phyloP scores from a whole-genome alignment of 768 basidiomycete genomes.

The Gymnopilus dilepis region DNA sequence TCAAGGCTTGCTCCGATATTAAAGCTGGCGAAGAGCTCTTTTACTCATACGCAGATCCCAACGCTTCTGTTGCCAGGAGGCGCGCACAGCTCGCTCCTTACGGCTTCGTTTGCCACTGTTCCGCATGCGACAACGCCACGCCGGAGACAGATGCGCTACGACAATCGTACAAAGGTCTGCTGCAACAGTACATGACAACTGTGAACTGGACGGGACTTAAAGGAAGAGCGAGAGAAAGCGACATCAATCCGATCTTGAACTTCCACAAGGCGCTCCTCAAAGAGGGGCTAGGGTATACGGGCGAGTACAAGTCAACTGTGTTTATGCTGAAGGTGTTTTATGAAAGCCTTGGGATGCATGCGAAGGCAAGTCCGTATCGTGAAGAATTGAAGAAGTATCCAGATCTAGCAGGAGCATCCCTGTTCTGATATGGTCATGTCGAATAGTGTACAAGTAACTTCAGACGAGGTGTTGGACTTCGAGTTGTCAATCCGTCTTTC shows the following conservation, averaged over 20 bases:
- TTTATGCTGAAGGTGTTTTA: background rate
- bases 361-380: background rate
- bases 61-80: slow-evolving; percentile 18
- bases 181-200: background rate
- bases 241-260: background rate
- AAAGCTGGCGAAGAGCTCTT: slow-evolving; percentile 37
- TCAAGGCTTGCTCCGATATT: slow-evolving; percentile 33
- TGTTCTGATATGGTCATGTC: too few species aligned
- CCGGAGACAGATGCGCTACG: background rate
- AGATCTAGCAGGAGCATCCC: too few species aligned
- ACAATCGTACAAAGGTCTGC: background rate
- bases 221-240: background rate
- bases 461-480: too few species aligned
- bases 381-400: background rate
- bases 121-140: slow-evolving; percentile 2
- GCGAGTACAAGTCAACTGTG: background rate
- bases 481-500: too few species aligned
- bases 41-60: slow-evolving; percentile 30
- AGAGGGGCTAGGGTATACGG: background rate
- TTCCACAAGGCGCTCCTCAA: background rate
- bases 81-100: background rate
- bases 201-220: too few species aligned
- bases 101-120: slow-evolving; percentile 4
- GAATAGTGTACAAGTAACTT: too few species aligned
- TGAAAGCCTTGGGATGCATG: background rate